These are phyloP conservation scores for Allium sativum DNA, from an alignment of 106 monocot species.

Conservation along the genomic window DNA sequence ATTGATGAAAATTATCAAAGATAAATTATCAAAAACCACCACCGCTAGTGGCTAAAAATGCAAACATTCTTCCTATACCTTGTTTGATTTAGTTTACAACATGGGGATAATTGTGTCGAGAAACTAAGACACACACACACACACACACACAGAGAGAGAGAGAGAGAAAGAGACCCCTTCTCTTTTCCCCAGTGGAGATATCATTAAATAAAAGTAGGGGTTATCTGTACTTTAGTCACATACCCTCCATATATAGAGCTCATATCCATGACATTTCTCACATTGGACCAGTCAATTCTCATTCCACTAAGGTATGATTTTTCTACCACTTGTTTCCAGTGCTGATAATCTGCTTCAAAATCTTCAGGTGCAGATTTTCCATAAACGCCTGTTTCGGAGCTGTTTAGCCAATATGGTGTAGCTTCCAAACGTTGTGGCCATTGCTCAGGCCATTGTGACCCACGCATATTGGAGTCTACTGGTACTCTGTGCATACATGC, in stretches of 20 bases:
- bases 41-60: no score
- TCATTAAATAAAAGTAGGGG: no score
- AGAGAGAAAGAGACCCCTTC: background rate
- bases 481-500: conserved; percentile 57
- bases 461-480: conserved; percentile 19
- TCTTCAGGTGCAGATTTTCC: conserved; percentile 51
- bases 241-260: conserved; percentile 63
- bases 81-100: no score
- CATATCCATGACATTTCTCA: conserved; percentile 79
- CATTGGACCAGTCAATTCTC: conserved; percentile 44
- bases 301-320: conserved; percentile 48
- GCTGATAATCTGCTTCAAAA: conserved; percentile 44
- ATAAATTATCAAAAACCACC: no score
- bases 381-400: conserved; percentile 45
- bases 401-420: conserved; percentile 35
- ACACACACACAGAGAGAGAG: no score
- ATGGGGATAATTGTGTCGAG: no score
- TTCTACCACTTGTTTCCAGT: conserved; percentile 43
- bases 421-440: conserved; percentile 41
- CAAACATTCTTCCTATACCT: no score
- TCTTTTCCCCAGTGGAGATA: no score
- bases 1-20: no score
- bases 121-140: no score
- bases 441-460: conserved; percentile 40
- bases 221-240: background rate